Evolutionary conservation across 2,329 filamentous ascomycete genomes (phyloP), one percentile per base, ranked within the genome.

Genomic region (Bipolaris gigantea): DNA sequence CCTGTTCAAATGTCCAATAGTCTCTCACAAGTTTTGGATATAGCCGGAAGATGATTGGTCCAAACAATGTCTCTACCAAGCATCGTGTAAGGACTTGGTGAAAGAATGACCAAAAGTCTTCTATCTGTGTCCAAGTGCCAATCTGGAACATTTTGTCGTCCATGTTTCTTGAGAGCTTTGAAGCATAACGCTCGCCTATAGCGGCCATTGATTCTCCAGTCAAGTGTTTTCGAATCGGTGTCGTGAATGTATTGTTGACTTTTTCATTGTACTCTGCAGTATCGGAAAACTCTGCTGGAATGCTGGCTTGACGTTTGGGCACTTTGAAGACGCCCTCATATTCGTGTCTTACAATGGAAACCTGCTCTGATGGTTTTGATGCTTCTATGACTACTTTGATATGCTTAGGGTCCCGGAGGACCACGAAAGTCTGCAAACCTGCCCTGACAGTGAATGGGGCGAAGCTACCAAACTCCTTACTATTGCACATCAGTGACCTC

Each of bases 91-190:
- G 50, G 2, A 69, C 64, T 40, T 65, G 61, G 45, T 67, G 62
- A 16, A 70, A 57, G 46, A 71, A 72, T 0, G 66, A 67, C 65
- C 64, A 70, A 3, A 67, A 33, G 23, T 72, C 67, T 49, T 71
- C 66, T 18, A 72, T 69, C 11, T 64, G 61, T 8, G 65, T 70
- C 69, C 69, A 72, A 16, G 43, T 60, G 13, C 58, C 55, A 5
- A 57, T 38, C 42, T 71, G 65, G 16, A 72, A 69, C 66, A 68
- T 69, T 46, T 70, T 70, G 16, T 66, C 62, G 25, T 66, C 50
- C 41, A 72, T 53, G n/a, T 60, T 67, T 7, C 53, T 48, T 6
- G 64, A 64, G 8, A 72, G 43, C 9, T 50, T 59, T 2, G 60
- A 51, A 23, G 63, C 55, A 38, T 69, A 71, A 7, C 43, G 39